Evolutionary conservation across 2,329 filamentous ascomycete species (phyloP), one percentile per base, ranked within the genome.

Genomic region (Colletotrichum lentis): DNA sequence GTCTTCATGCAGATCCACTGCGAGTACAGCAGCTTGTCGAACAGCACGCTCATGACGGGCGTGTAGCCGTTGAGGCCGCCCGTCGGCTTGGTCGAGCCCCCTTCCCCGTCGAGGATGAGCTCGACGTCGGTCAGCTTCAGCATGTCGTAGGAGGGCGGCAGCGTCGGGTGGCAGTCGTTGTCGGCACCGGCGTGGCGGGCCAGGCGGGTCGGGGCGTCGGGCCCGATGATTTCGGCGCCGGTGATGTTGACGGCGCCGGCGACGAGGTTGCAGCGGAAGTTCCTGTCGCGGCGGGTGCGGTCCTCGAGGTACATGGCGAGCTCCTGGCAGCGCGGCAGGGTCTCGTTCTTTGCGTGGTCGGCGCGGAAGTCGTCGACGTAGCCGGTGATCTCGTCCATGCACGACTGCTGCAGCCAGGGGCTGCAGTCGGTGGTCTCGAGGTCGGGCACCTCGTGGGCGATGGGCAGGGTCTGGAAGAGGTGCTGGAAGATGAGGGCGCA

Each of bases 1-100:
- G 66, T 69, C 62, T 69, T 69, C 66, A 65, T 69, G 62, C 66
- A 69, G 49, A 69, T 69, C 66, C 66, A 69, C 50, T 69, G 66
- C 43, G 66, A 69, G 24, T 69, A 69, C 18, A 69, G 55, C 24
- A 69, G 50, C 39, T 65, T 56, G 4, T 69, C 66, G 22, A 69
- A 69, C 18, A 69, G 47, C 12, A 69, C 66, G 56, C 66, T 69
- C 66, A 69, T 69, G 20, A 69, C 66, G 8, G 66, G 66, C 16
- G 66, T 69, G 37, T 69, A 69, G 24, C 66, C 66, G 50, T 69
- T 69, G 24, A 69, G 5, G 5, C 66, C 66, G 22, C 66, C 66
- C 5, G 66, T 66, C 3, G 66, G 66, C 27, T 24, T 46, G 2
- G 50, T 69, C 12, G 50, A 56, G 10, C 62, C 39, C 0, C 66